phyloP scores from a whole-genome alignment of 2,329 filamentous ascomycete species.

The Zasmidium citrigriseum region DNA sequence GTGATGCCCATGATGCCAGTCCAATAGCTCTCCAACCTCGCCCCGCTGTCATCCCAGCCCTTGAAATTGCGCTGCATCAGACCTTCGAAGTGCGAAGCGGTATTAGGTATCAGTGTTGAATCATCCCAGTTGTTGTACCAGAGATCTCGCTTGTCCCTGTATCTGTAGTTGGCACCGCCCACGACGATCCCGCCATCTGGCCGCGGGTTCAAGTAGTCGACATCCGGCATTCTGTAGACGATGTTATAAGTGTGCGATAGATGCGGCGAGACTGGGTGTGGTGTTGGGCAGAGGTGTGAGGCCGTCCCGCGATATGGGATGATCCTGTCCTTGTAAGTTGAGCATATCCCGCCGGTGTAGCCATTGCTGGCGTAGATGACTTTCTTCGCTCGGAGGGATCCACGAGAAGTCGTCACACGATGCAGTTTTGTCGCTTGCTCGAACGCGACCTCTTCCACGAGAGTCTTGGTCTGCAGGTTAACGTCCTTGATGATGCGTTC shows the following conservation, averaged over 20 bases:
- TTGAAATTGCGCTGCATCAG: slow-evolving; percentile 51
- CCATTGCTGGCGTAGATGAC: slow-evolving; percentile 39
- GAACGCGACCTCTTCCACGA: slow-evolving; percentile 44
- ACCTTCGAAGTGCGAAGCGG: slow-evolving; percentile 46
- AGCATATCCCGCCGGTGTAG: slow-evolving; percentile 30
- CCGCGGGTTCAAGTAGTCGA: slow-evolving; percentile 45
- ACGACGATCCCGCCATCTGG: slow-evolving; percentile 47
- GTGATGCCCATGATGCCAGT: slow-evolving; percentile 39
- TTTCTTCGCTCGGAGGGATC: slow-evolving; percentile 21
- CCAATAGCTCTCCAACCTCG: slow-evolving; percentile 42
- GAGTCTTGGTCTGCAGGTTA: slow-evolving; percentile 73
- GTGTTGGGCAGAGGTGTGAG: slow-evolving; percentile 1
- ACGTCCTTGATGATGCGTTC: slow-evolving; percentile 55
- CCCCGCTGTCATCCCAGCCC: slow-evolving; percentile 51
- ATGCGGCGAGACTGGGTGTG: slow-evolving; percentile 11
- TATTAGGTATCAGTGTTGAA: slow-evolving; percentile 42
- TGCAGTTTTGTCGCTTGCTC: neutral
- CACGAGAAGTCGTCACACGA: slow-evolving; percentile 24
- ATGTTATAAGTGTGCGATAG: slow-evolving; percentile 29
- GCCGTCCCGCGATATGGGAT: slow-evolving; percentile 45
- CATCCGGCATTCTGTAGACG: slow-evolving; percentile 9
- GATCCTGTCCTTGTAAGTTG: slow-evolving; percentile 34
- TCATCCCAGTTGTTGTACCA: slow-evolving; percentile 55
- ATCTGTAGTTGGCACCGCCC: slow-evolving; percentile 42
- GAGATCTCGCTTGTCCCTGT: slow-evolving; percentile 33